Percentiles rank a stretch among this genome's conserved stretches.
Conservation (phyloP, 2,329 filamentous ascomycete species). For the Rutstroemia sp. region DNA sequence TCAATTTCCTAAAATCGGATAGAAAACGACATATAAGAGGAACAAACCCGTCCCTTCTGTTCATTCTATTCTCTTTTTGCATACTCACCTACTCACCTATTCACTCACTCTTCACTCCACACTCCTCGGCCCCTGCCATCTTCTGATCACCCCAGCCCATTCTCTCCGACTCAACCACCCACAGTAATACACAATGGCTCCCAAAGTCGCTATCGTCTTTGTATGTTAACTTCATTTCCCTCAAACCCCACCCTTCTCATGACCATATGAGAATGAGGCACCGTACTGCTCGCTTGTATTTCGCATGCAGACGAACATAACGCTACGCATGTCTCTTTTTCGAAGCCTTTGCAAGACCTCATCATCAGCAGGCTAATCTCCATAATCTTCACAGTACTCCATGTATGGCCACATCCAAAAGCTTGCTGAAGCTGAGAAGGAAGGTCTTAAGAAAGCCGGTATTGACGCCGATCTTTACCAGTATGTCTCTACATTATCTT, state of each 20-base stretch:
- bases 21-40: slow-evolving; percentile 35
- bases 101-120: background rate
- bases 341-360: background rate
- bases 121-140: background rate
- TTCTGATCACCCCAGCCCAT: background rate
- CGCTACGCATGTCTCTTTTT: too few relatives aligned
- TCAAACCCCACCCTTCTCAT: slow-evolving; percentile 21
- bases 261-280: background rate
- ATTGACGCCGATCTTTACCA: slow-evolving; percentile 67
- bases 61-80: slow-evolving; percentile 36
- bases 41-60: too few relatives aligned
- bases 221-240: slow-evolving; percentile 43
- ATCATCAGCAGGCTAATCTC: background rate
- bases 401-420: slow-evolving; percentile 86
- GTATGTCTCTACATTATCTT: slow-evolving; percentile 3
- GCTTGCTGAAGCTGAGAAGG: slow-evolving; percentile 84
- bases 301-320: too few relatives aligned
- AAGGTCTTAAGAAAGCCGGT: slow-evolving; percentile 81
- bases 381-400: slow-evolving; percentile 57
- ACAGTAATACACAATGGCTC: slow-evolving; percentile 54
- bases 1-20: slow-evolving; percentile 6
- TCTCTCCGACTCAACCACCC: slow-evolving; percentile 9
- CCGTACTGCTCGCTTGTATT: too few relatives aligned
- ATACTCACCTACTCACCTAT: slow-evolving; percentile 1
- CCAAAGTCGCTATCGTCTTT: slow-evolving; percentile 86